Percentiles rank a stretch among this genome's conserved stretches.
Conservation (phyloP, 345 rosid species). For the Brassica carinata region DNA sequence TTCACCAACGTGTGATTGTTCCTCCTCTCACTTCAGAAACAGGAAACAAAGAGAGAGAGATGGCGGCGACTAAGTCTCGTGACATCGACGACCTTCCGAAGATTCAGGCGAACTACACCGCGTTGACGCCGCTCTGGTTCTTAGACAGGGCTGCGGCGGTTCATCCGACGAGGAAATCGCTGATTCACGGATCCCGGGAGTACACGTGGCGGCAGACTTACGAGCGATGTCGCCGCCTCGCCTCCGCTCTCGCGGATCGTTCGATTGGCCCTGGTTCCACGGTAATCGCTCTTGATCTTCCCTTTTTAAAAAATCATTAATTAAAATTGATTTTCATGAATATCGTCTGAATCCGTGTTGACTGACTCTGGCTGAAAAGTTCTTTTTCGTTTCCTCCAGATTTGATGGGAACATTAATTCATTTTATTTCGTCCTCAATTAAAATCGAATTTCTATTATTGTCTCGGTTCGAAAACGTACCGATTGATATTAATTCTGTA, state of each 20-base stretch:
- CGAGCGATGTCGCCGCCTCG: constrained; percentile 77
- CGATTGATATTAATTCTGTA: neutral
- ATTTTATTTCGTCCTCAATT: neutral
- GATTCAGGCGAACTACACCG: constrained; percentile 75
- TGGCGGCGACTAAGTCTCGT: constrained; percentile 40
- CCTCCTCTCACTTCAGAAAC: constrained; percentile 9
- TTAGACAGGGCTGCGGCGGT: constrained; percentile 79
- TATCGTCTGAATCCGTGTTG: neutral
- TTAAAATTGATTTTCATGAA: neutral
- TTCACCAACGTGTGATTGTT: constrained; percentile 29
- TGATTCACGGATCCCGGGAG: constrained; percentile 62
- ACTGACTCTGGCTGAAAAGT: constrained; percentile 4
- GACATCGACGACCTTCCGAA: constrained; percentile 89
- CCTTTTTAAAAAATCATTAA: neutral
- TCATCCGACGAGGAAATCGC: constrained; percentile 66
- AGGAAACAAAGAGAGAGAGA: neutral
- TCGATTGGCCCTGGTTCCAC: constrained; percentile 72
- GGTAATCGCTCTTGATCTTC: constrained; percentile 45
- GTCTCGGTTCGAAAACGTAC: neutral
- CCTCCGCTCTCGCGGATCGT: constrained; percentile 74
- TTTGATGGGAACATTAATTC: neutral
- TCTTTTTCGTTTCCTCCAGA: neutral
- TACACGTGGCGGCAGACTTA: constrained; percentile 88
- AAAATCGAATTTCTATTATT: constrained; percentile 5
- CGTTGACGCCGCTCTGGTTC: constrained; percentile 88